These are phyloP conservation scores for Neofusicoccum cordaticola DNA, from an alignment of 2,329 filamentous ascomycete genomes.

Conservation along the genomic window DNA sequence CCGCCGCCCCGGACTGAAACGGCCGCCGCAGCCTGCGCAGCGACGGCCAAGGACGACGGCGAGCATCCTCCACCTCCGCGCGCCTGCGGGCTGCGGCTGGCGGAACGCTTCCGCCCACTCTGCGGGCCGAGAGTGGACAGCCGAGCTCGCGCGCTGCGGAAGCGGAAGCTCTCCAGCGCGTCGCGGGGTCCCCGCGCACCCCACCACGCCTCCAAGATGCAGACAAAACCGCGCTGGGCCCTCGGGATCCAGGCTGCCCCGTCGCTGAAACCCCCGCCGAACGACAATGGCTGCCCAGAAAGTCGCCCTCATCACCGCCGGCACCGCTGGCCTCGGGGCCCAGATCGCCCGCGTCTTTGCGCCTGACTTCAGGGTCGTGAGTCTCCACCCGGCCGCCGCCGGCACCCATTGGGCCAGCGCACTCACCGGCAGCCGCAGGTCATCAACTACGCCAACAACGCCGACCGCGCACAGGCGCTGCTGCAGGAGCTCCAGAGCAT, in stretches of 20 bases:
- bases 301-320: slow-evolving; percentile 48
- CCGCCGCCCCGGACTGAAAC: not conserved
- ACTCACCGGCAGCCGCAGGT: slow-evolving; percentile 30
- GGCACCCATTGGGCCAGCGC: not conserved
- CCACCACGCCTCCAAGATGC: not conserved
- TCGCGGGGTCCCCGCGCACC: not conserved
- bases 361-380: slow-evolving; percentile 46
- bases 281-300: slow-evolving; percentile 38
- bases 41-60: not conserved
- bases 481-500: slow-evolving; percentile 42
- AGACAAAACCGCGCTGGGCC: not conserved
- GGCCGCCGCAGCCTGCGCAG: not conserved
- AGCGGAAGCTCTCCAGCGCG: not conserved
- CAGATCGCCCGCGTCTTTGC: slow-evolving; percentile 47
- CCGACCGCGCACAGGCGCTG: slow-evolving; percentile 39
- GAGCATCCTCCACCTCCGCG: not conserved
- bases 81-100: not conserved
- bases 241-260: not conserved
- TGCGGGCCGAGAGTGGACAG: slow-evolving; percentile 10
- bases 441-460: slow-evolving; percentile 49
- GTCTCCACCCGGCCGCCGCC: slow-evolving; percentile 18
- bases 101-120: slow-evolving; percentile 9
- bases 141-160: not conserved
- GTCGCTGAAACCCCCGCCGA: not conserved
- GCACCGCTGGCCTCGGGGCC: slow-evolving; percentile 49